Evolutionary conservation across 345 rosid species (phyloP).

Genomic region (Arabidopsis thaliana): TAIR10.1 NC_003071.7:8863501-8864000

Average conservation of each 20-base stretch:
- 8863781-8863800: conserved; percentile 99
- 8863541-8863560: conserved; percentile 5
- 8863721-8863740: conserved; percentile 15
- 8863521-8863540: conserved; percentile 20
- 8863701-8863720: background rate
- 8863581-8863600: conserved; percentile 4
- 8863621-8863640: conserved; percentile 96
- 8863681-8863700: conserved; percentile 11
- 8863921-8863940: conserved; percentile 6
- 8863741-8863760: conserved; percentile 41
- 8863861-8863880: conserved; percentile 90
- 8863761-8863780: conserved; percentile 93
- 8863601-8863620: conserved; percentile 69
- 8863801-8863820: conserved; percentile 92
- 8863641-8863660: conserved; percentile 98
- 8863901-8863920: too few relatives aligned
- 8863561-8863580: conserved; percentile 17
- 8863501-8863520: conserved; percentile 90
- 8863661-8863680: conserved; percentile 94
- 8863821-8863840: conserved; percentile 97
- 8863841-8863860: conserved; percentile 95
- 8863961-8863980: conserved; percentile 87
- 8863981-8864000: conserved; percentile 97
- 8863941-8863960: conserved; percentile 21
- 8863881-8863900: conserved; percentile 25